Evolutionary conservation across 1,284 basidiomycete genomes (phyloP), one percentile per base, ranked within the genome.

Genomic region (Pholiota adiposa): DNA sequence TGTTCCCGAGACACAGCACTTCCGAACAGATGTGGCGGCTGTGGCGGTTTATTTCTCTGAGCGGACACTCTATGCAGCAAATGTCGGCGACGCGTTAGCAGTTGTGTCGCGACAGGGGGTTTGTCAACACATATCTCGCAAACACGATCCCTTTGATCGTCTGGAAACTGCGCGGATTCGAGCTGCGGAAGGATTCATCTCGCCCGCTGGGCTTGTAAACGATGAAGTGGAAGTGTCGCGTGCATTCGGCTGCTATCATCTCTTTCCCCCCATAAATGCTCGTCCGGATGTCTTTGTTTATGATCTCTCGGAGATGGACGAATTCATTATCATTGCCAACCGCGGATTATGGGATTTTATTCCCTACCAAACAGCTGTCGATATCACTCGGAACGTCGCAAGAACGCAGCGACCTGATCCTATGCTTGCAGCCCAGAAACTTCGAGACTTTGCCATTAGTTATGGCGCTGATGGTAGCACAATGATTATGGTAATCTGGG

Each of bases 401-500:
- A 86, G 95, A 19, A 88, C 88, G 8, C 93, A 94, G 71, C 78
- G 87, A 23, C 84, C 85, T n/a, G 94, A 98, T 72, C 95, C 96
- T 0, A 98, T 98, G 95, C 89, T 96, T 68, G 97, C 97, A 2
- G 94, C 97, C 0, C 96, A 98, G 77, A 98, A 97, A 79, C 77
- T 99, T 53, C 85, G 97, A 56, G 97, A 99, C 74, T 93, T 98
- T 67, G 96, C 97, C 8, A 93, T 99, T 71, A 95, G 94, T 68
- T 98, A 98, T 75, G 97, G 97, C 16, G 96, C 96, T 6, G 90
- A 94, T 64, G 93, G 94, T 14, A 94, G 90, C 63, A 91, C 93
- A 59, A 97, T 98, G 95, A 96, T 99, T 75, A 99, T 99, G 97
- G 95, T 98, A 36, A 87, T 99, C 66, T 88, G 88, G 52, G 83